These are phyloP conservation scores for Xylona heveae DNA, from an alignment of 495 filamentous ascomycete species.

Conservation along the genomic window DNA sequence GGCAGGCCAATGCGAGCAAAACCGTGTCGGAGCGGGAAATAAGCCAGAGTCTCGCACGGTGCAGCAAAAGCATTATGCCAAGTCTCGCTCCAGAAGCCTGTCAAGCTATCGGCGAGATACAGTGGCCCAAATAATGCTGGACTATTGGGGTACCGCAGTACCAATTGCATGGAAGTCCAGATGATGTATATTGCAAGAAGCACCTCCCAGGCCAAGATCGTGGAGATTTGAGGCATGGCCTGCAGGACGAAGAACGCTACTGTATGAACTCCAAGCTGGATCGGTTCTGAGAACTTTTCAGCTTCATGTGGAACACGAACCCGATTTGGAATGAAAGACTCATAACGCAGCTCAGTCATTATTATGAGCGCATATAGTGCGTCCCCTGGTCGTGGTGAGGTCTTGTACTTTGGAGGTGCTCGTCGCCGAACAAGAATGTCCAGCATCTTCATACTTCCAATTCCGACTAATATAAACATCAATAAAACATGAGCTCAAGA, in stretches of 20 bases:
- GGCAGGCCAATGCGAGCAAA: constrained; percentile 13
- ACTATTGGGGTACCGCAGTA: constrained; percentile 15
- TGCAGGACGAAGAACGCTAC: constrained; percentile 13
- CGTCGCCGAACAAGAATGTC: constrained; percentile 14
- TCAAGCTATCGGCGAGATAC: constrained; percentile 14
- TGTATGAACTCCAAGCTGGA: constrained; percentile 12
- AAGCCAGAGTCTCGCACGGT: constrained; percentile 15
- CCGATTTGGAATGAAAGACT: constrained; percentile 18
- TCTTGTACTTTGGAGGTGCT: constrained; percentile 10
- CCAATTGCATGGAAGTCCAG: constrained; percentile 16
- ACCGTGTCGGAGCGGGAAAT: constrained; percentile 10
- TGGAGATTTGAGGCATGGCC: constrained; percentile 12
- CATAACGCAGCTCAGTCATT: constrained; percentile 17
- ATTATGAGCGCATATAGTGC: constrained; percentile 11
- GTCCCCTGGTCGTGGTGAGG: constrained; percentile 9
- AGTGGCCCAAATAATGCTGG: constrained; percentile 17
- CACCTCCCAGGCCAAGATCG: constrained; percentile 14
- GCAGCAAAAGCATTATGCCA: constrained; percentile 20
- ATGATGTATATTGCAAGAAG: constrained; percentile 17
- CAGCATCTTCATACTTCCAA: constrained; percentile 17
- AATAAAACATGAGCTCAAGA: neutral
- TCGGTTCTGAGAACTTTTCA: constrained; percentile 9
- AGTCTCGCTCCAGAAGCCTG: constrained; percentile 17
- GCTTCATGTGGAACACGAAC: constrained; percentile 10
- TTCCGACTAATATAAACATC: constrained; percentile 9